phyloP scores from a whole-genome alignment of 805 yeast genomes.

The Alloascoidea africana region DNA sequence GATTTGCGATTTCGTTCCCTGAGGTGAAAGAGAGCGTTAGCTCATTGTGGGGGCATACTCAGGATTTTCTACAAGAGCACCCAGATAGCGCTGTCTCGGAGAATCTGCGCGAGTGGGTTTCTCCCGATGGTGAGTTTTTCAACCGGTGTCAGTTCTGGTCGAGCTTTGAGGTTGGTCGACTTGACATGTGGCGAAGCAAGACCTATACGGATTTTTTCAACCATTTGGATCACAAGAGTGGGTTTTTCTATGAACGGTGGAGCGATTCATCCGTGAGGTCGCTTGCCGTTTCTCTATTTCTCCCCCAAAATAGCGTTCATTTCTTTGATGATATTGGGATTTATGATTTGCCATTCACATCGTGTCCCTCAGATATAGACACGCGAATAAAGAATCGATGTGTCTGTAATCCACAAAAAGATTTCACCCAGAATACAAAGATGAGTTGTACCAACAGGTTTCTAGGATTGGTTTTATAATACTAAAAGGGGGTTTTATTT shows the following conservation, averaged over 20 bases:
- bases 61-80: too few species aligned
- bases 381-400: constrained; percentile 47
- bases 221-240: constrained; percentile 55
- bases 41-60: too few species aligned
- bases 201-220: constrained; percentile 54
- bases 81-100: too few species aligned
- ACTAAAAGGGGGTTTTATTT: too few species aligned
- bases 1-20: constrained; percentile 65
- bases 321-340: constrained; percentile 87
- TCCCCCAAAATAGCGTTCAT: constrained; percentile 59
- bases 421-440: constrained; percentile 17
- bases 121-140: constrained; percentile 54
- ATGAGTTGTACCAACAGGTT: too few species aligned
- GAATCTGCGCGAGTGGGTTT: too few species aligned
- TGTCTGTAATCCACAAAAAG: constrained; percentile 55
- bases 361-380: constrained; percentile 34
- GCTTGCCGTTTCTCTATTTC: constrained; percentile 64
- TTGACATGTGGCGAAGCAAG: constrained; percentile 55
- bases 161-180: constrained; percentile 80
- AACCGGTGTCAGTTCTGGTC: constrained; percentile 87
- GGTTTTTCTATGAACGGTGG: constrained; percentile 89
- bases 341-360: constrained; percentile 40
- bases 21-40: constrained; percentile 80
- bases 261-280: constrained; percentile 96
- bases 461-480: too few species aligned